Percentiles rank a stretch among this genome's conserved stretches.
These are phyloP conservation scores for Annulohypoxylon truncatum DNA, from an alignment of 2,329 filamentous ascomycete species.

Conservation along the genomic window DNA sequence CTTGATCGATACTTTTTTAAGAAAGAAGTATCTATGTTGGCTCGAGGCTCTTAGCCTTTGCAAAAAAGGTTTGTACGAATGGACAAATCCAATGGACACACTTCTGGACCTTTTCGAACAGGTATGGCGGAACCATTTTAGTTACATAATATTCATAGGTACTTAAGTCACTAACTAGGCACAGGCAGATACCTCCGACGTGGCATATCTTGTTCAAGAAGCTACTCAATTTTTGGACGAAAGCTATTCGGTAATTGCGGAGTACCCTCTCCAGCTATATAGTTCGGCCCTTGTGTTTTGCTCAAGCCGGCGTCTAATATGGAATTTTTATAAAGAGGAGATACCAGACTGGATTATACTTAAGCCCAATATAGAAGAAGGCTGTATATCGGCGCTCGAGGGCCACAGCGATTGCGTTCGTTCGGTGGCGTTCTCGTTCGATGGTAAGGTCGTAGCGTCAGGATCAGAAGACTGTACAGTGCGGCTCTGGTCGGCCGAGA, in stretches of 20 bases:
- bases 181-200: background rate
- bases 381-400: too few relatives aligned
- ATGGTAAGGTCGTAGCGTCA: background rate
- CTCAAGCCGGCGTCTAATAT: background rate
- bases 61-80: too few relatives aligned
- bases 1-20: background rate
- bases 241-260: too few relatives aligned
- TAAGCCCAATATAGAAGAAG: background rate
- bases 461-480: background rate
- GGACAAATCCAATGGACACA: too few relatives aligned
- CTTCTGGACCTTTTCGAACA: too few relatives aligned
- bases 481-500: too few relatives aligned
- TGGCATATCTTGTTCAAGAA: background rate
- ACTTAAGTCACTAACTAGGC: background rate
- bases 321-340: background rate
- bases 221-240: background rate
- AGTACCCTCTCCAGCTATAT: background rate
- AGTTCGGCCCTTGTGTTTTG: background rate
- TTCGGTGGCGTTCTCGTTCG: background rate
- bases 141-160: background rate
- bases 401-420: background rate
- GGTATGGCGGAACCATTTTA: too few relatives aligned
- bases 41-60: background rate
- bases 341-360: background rate
- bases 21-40: background rate